phyloP scores from a whole-genome alignment of 495 filamentous ascomycete genomes.

The Aspergillus campestris region DNA sequence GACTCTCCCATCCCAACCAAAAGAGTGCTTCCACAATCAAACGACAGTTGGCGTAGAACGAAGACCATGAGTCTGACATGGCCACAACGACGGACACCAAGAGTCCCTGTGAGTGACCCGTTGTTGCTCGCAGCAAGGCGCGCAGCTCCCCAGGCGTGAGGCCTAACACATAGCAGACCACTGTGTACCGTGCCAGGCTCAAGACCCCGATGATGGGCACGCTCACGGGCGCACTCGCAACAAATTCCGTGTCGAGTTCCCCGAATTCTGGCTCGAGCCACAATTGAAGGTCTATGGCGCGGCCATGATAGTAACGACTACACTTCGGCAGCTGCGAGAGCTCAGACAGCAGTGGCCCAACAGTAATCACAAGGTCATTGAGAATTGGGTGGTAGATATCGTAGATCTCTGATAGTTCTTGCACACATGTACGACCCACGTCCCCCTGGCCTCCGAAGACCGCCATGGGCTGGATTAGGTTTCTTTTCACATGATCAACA shows the following conservation, averaged over 20 bases:
- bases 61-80: conserved; percentile 19
- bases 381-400: conserved; percentile 12
- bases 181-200: conserved; percentile 20
- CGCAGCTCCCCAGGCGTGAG: conserved; percentile 17
- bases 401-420: conserved; percentile 15
- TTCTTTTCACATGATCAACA: conserved; percentile 8
- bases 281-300: conserved; percentile 8
- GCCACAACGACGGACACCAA: conserved; percentile 19
- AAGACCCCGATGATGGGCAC: conserved; percentile 23
- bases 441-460: conserved; percentile 21
- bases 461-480: conserved; percentile 11
- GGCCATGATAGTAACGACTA: conserved; percentile 4
- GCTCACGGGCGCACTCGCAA: conserved; percentile 23
- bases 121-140: conserved; percentile 13
- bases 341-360: conserved; percentile 10
- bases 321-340: conserved; percentile 6
- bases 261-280: conserved; percentile 15
- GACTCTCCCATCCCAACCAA: conserved; percentile 15
- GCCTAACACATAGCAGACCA: conserved; percentile 18
- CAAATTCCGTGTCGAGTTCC: conserved; percentile 10
- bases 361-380: conserved; percentile 4
- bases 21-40: conserved; percentile 9
- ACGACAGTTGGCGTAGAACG: conserved; percentile 11
- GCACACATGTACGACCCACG: conserved; percentile 12
- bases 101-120: conserved; percentile 28